These are phyloP conservation scores for Saccharomyces mikatae DNA, from an alignment of 805 yeast species.

Conservation along the genomic window DNA sequence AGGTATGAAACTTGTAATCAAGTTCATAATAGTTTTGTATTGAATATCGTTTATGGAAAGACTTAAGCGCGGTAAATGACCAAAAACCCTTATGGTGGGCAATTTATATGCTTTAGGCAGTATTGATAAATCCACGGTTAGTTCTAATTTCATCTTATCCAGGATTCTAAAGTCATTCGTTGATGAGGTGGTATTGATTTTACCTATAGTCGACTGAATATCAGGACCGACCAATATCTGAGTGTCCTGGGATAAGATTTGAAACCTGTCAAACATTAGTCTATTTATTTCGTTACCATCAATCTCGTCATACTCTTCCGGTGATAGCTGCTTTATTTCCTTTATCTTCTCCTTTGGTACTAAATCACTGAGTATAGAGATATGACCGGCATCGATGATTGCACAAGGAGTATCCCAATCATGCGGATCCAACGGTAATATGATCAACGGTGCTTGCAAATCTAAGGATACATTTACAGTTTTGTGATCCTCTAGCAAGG, in stretches of 20 bases:
- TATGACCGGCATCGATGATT: constrained; percentile 91
- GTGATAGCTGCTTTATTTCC: constrained; percentile 55
- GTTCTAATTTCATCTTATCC: constrained; percentile 66
- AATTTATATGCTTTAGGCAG: constrained; percentile 70
- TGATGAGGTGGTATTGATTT: constrained; percentile 43
- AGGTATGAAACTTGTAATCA: constrained; percentile 67
- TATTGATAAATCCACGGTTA: constrained; percentile 74
- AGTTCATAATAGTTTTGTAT: constrained; percentile 76
- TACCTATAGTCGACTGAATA: constrained; percentile 68
- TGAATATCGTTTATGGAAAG: constrained; percentile 81
- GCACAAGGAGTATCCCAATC: constrained; percentile 82
- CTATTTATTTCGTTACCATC: constrained; percentile 45
- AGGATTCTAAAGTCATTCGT: constrained; percentile 48
- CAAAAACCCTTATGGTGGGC: constrained; percentile 66
- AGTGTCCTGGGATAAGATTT: constrained; percentile 69
- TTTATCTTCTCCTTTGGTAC: constrained; percentile 62
- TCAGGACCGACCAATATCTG: constrained; percentile 82
- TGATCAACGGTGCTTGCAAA: constrained; percentile 86
- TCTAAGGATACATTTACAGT: constrained; percentile 80
- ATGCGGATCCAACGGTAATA: constrained; percentile 74
- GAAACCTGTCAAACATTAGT: constrained; percentile 85
- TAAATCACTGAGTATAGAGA: constrained; percentile 72
- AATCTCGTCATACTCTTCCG: constrained; percentile 62
- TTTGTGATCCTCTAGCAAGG: constrained; percentile 90
- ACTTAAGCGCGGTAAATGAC: constrained; percentile 63